Base-by-base conservation (phyloP, 352 stramenopile genomes). In the Aphanomyces invadans region DNA sequence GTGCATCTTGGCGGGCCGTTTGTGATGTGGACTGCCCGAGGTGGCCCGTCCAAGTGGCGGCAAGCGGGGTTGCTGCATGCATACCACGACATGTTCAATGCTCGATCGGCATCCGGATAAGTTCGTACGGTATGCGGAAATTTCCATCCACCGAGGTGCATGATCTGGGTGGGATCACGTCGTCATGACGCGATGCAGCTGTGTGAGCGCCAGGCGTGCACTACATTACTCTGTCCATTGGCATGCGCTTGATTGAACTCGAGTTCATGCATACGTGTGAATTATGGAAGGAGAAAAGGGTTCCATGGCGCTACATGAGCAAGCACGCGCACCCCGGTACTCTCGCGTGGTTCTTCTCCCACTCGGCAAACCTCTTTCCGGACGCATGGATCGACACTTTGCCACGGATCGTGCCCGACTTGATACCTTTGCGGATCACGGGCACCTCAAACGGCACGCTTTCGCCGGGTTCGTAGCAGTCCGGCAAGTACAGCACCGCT, bases 321-420 rank as follows among this genome's bases (percentile, higher is more conserved):
- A 31, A 39, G 42, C 60, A 67, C 12, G 60, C 26, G 25, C 60
- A 67, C 28, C 60, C 60, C 4, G 60, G 60, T 7, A 67, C 60
- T 28, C 25, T 39, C 38, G 33, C 23, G 23, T 28, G 9, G 23
- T 46, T 49, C 55, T 67, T 67, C 19, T 67, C 60, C 60, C 60
- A 67, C 19, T 49, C 45, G 19, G 60, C 60, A 17, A 59, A 51
- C 15, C 19, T 49, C 53, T 92, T 81, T 46, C 77, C 71, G 23
- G 82, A 82, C 62, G 89, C 66, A 15, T 76, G 73, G 59, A 92
- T 73, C 29, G 80, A 78, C 25, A 90, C 60, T 33, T 80, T 80
- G 62, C 81, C 83, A 3, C 71, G 74, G 29, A 91, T 53, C 0
- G 33, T 71, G 10, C 82, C 84, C 0, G 80, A 78, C 25, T 69